These are phyloP conservation scores for Neurospora sp. DNA, from an alignment of 495 filamentous ascomycete genomes.

Conservation along the genomic window DNA sequence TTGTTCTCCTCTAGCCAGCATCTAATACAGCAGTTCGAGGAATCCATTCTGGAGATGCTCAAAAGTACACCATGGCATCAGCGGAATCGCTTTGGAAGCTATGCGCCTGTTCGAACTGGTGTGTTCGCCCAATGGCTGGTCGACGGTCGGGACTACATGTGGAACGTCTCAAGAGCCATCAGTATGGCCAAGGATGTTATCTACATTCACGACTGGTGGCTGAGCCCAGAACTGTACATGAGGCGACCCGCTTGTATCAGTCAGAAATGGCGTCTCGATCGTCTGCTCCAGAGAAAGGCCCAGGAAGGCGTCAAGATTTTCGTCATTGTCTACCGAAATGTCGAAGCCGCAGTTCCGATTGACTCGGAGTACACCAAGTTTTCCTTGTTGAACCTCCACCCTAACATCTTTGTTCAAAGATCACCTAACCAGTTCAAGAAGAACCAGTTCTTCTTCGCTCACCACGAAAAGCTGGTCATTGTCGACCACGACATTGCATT, in stretches of 20 bases:
- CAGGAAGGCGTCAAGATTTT: conserved; percentile 95
- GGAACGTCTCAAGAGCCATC: conserved; percentile 94
- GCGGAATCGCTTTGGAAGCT: conserved; percentile 81
- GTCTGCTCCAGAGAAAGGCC: conserved; percentile 88
- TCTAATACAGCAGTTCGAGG: conserved; percentile 82
- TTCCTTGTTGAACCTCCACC: conserved; percentile 88
- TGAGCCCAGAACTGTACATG: conserved; percentile 95
- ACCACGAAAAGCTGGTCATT: conserved; percentile 94
- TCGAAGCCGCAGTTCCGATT: conserved; percentile 95
- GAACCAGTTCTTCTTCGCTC: conserved; percentile 99
- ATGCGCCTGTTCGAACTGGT: conserved; percentile 75
- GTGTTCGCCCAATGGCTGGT: conserved; percentile 96
- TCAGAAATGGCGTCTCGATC: conserved; percentile 95
- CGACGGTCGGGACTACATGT: conserved; percentile 97
- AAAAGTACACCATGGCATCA: conserved; percentile 69
- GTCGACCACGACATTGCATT: conserved; percentile 96
- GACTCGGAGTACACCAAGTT: conserved; percentile 99
- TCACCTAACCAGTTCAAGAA: conserved; percentile 97
- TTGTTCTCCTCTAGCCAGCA: conserved; percentile 88
- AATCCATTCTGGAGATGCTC: conserved; percentile 80
- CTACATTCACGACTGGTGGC: conserved; percentile 99
- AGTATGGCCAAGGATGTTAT: conserved; percentile 97
- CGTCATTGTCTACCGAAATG: conserved; percentile 96
- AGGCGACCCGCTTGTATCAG: conserved; percentile 90
- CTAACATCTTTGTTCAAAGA: conserved; percentile 90